These are phyloP conservation scores for Brassica balearica DNA, from an alignment of 441 rosid species.

Conservation along the genomic window DNA sequence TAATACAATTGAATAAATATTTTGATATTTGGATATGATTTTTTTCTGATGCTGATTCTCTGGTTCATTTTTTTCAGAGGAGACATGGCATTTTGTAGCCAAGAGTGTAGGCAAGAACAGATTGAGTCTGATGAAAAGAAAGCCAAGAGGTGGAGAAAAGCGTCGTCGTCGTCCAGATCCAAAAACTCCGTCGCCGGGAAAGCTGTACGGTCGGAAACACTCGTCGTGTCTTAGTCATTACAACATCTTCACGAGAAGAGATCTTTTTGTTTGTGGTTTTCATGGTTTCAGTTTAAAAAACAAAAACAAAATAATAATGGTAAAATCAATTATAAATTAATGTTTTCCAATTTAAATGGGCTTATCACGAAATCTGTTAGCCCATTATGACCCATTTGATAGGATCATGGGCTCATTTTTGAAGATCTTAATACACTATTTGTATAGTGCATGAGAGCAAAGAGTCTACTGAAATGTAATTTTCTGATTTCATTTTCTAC, in stretches of 20 bases:
- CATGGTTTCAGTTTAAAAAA: neutral
- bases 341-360: neutral
- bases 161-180: constrained; percentile 55
- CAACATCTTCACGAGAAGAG: constrained; percentile 1
- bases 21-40: neutral
- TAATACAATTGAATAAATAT: neutral
- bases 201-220: constrained; percentile 55
- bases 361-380: neutral
- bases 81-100: constrained; percentile 87
- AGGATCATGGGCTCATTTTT: neutral
- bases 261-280: constrained; percentile 8
- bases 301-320: neutral
- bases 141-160: constrained; percentile 55
- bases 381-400: constrained; percentile 2
- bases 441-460: too few relatives aligned
- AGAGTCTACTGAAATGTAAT: too few relatives aligned
- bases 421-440: neutral
- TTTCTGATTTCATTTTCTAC: neutral
- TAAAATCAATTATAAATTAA: neutral
- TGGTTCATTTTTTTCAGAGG: constrained; percentile 55
- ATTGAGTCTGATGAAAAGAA: constrained; percentile 69
- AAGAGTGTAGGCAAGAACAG: constrained; percentile 88
- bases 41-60: constrained; percentile 16
- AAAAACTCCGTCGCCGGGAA: constrained; percentile 46
- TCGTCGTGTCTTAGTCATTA: constrained; percentile 53